phyloP scores from a whole-genome alignment of 768 basidiomycete genomes.

The Tricholoma sp. region DNA sequence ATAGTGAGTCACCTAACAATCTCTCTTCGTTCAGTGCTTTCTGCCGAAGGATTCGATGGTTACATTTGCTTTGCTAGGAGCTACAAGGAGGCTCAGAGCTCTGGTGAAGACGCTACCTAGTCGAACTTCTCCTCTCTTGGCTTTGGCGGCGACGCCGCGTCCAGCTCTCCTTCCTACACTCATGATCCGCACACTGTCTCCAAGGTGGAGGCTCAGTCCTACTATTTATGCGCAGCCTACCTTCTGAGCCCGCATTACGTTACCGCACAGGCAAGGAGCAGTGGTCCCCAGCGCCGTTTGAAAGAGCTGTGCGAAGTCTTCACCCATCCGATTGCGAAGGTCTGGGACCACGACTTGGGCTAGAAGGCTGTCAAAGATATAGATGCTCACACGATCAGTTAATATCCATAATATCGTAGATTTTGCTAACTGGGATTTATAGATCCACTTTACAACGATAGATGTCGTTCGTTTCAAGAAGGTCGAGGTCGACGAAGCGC shows the following conservation, averaged over 20 bases:
- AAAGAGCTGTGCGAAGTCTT: slow-evolving; percentile 29
- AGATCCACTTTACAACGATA: slow-evolving; percentile 20
- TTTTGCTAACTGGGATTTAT: slow-evolving; percentile 20
- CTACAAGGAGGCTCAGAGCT: too few species aligned
- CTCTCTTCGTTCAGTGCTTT: too few species aligned
- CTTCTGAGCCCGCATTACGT: slow-evolving; percentile 18
- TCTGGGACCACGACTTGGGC: slow-evolving; percentile 26
- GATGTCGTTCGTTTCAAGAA: slow-evolving; percentile 29
- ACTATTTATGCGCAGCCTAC: too few species aligned
- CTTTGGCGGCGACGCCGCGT: too few species aligned
- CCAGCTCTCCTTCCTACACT: not conserved
- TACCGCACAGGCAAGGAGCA: slow-evolving; percentile 23
- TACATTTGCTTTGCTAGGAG: too few species aligned
- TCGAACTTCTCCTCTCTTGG: too few species aligned
- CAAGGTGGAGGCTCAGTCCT: too few species aligned
- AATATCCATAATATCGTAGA: slow-evolving; percentile 22
- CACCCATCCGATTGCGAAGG: slow-evolving; percentile 23
- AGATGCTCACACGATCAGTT: slow-evolving; percentile 23
- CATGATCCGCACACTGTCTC: too few species aligned
- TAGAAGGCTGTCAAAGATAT: slow-evolving; percentile 22
- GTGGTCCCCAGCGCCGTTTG: slow-evolving; percentile 19
- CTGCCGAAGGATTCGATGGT: too few species aligned
- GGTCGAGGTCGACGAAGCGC: slow-evolving; percentile 12
- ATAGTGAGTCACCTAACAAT: too few species aligned
- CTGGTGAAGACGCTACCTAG: too few species aligned